Evolutionary conservation across 1,139 yeast species (phyloP).

Genomic region (Petasospora rhodanensis): DNA sequence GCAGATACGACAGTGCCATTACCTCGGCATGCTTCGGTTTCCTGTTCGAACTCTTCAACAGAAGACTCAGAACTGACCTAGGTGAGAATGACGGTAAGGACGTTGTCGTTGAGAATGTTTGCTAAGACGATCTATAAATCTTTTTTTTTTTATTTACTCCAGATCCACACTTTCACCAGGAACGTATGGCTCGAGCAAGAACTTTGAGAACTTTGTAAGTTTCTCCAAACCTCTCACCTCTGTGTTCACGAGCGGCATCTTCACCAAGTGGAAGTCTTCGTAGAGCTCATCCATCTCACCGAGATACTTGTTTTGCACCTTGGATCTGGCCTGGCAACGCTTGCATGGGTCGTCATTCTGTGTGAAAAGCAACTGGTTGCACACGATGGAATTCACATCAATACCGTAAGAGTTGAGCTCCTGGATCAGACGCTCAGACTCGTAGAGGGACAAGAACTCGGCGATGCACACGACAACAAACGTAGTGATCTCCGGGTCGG

Average conservation of each 20-base stretch:
- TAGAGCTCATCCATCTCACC: constrained; percentile 93
- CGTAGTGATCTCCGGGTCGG: constrained; percentile 93
- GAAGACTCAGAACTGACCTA: constrained; percentile 61
- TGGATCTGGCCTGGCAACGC: constrained; percentile 89
- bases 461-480: constrained; percentile 97
- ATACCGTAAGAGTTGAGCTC: constrained; percentile 90
- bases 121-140: constrained; percentile 32
- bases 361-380: constrained; percentile 87
- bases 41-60: constrained; percentile 64
- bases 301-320: constrained; percentile 91
- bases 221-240: constrained; percentile 92
- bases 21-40: constrained; percentile 66
- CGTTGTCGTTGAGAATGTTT: constrained; percentile 55
- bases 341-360: constrained; percentile 65
- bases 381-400: constrained; percentile 94
- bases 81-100: constrained; percentile 56
- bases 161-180: constrained; percentile 46
- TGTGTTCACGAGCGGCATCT: constrained; percentile 89
- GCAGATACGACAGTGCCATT: constrained; percentile 73
- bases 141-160: constrained; percentile 2
- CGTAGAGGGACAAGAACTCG: constrained; percentile 90
- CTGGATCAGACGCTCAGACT: constrained; percentile 95
- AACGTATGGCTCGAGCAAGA: constrained; percentile 64
- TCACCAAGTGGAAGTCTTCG: constrained; percentile 91
- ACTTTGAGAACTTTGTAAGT: constrained; percentile 70